A percentile compares a stretch with the other conserved stretches of the same genome.
Conservation (phyloP, 2,329 filamentous ascomycete genomes). For the Chaetomium olivaceum region DNA sequence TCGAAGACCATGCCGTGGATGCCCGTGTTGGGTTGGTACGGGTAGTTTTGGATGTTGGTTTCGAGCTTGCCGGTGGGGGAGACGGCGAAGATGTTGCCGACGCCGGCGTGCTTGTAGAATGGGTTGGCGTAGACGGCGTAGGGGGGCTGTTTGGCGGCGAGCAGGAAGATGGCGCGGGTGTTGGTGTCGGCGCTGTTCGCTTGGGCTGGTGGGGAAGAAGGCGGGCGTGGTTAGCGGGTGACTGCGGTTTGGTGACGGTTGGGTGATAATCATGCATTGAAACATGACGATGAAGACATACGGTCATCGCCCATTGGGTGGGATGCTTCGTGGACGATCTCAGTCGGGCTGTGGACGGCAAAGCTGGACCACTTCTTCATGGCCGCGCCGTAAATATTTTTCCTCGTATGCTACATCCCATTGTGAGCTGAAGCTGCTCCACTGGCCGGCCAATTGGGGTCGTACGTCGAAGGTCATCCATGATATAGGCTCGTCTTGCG, state of each 20-base stretch:
- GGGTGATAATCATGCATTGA: neutral
- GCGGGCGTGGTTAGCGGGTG: conserved; percentile 8
- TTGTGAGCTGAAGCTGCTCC: conserved; percentile 26
- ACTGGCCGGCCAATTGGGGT: conserved; percentile 15
- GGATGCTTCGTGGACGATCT: conserved; percentile 74
- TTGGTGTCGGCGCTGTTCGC: conserved; percentile 71
- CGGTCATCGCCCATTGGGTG: conserved; percentile 75
- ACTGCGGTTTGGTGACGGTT: neutral
- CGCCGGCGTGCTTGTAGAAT: conserved; percentile 83
- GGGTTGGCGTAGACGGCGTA: conserved; percentile 87
- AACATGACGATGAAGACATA: conserved; percentile 45
- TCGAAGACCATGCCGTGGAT: conserved; percentile 85
- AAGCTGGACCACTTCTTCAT: conserved; percentile 95
- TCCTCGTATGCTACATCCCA: conserved; percentile 66
- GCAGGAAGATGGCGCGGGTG: conserved; percentile 85
- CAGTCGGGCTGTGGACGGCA: conserved; percentile 70
- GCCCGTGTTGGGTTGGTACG: conserved; percentile 67
- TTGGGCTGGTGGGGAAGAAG: conserved; percentile 50
- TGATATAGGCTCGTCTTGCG: conserved; percentile 81
- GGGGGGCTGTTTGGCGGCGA: conserved; percentile 74
- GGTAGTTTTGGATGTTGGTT: conserved; percentile 70
- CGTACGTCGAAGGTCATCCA: conserved; percentile 90
- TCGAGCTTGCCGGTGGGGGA: conserved; percentile 58
- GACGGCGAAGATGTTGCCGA: conserved; percentile 74
- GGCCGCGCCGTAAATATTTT: conserved; percentile 83